Evolutionary conservation across 179 eudicot species (phyloP), one percentile per base, ranked within the genome.

Genomic region (Heliamphora pulchella): DNA sequence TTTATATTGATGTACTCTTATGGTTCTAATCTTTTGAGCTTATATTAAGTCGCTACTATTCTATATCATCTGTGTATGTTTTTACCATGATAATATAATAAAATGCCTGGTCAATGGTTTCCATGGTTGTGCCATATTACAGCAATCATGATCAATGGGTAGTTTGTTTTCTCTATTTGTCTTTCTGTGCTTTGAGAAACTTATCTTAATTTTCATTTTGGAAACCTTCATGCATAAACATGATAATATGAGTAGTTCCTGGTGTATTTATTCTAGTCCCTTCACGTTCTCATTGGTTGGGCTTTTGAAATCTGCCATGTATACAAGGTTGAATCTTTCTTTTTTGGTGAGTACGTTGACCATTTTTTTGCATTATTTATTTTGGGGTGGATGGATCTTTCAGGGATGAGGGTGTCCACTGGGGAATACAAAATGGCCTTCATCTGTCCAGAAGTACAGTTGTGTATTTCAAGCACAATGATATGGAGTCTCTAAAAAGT

Each of bases 381-480:
- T 44, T 62, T 20, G 31, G 62, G 66, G 53, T 39, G 39, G 15
- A 41, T 1, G 47, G 18, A 61, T 62, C 58, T 85, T 84, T 46
- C 84, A 95, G 98, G 78, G 99, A 96, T 82, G 99, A 96, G 77
- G 98, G 97, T 80, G 98, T 95, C 74, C 97, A 92, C 78, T 95
- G 98, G 98, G 97, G 97, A 69, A 91, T 95, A 79, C 98, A 96
- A 82, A 96, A 93, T 83, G 99, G 99, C 57, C 98, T 96, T 17
- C 85, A 92, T 81, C 87, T 96, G 54, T 96, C 99, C 10, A 89
- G 98, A 88, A 96, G 99, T 85, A 93, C 97, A 18, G 88, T 96
- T 80, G 79, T 91, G 72, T 92, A 87, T 84, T 96, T 93, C 83
- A 91, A 96, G 90, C 99, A 96, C 87, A 96, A 96, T 80, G 90